phyloP scores from a whole-genome alignment of 1,139 yeast species.

The Kodamaea sp. region DNA sequence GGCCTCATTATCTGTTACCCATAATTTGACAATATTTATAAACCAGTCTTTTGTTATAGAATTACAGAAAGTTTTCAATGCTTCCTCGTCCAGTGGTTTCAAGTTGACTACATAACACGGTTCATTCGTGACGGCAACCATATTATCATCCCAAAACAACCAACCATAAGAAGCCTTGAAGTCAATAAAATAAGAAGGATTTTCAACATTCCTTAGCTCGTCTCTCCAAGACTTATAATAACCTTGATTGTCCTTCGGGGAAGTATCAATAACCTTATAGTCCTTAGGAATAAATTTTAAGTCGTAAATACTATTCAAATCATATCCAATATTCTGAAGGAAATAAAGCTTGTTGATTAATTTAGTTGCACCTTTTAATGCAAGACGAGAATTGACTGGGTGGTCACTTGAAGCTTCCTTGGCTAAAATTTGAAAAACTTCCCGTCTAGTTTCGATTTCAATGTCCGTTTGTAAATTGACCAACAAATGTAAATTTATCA shows the following conservation, averaged over 20 bases:
- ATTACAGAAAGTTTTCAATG: constrained; percentile 44
- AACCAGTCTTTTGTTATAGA: constrained; percentile 60
- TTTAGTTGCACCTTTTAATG: constrained; percentile 60
- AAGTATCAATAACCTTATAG: constrained; percentile 41
- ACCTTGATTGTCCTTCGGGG: constrained; percentile 24
- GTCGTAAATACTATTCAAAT: constrained; percentile 44
- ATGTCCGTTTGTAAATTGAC: constrained; percentile 53
- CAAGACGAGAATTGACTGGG: constrained; percentile 64
- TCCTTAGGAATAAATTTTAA: constrained; percentile 39
- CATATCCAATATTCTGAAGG: constrained; percentile 54
- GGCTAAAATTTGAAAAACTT: constrained; percentile 46
- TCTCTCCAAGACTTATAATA: constrained; percentile 44
- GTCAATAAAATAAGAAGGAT: constrained; percentile 57
- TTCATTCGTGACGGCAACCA: constrained; percentile 45
- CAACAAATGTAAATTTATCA: constrained; percentile 53
- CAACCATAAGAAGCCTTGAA: constrained; percentile 61
- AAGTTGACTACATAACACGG: constrained; percentile 28
- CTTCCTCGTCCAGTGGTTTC: constrained; percentile 33
- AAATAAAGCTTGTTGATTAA: constrained; percentile 51
- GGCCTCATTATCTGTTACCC: constrained; percentile 64
- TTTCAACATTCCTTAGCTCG: constrained; percentile 50
- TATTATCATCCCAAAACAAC: constrained; percentile 68
- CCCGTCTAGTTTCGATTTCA: constrained; percentile 46
- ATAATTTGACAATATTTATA: constrained; percentile 44
- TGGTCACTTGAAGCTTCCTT: constrained; percentile 62